Conservation (phyloP, 495 filamentous ascomycete genomes). For the Penicillium salamii region DNA sequence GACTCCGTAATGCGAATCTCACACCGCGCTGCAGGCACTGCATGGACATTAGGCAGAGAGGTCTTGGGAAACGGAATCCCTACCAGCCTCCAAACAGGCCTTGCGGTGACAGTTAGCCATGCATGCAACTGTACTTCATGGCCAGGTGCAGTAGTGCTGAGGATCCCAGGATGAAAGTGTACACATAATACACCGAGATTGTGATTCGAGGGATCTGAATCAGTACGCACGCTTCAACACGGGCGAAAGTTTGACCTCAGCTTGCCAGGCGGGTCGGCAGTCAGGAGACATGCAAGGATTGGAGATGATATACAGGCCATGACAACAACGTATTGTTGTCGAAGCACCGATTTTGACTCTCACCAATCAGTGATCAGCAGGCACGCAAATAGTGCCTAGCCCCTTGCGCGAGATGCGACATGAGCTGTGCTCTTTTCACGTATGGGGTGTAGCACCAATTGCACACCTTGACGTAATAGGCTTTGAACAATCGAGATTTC, state of each 20-base stretch:
- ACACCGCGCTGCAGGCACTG: conserved; percentile 2
- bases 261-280: conserved; percentile 6
- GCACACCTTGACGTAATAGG: too few relatives aligned
- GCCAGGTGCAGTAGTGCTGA: not conserved
- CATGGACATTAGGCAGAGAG: not conserved
- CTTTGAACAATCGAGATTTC: too few relatives aligned
- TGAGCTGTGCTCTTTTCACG: too few relatives aligned
- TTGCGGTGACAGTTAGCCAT: not conserved
- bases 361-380: conserved; percentile 4
- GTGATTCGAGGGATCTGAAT: not conserved
- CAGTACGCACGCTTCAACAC: conserved; percentile 1
- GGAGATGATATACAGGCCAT: not conserved
- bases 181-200: not conserved
- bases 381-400: not conserved
- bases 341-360: not conserved
- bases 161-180: too few relatives aligned
- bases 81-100: too few relatives aligned
- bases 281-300: conserved; percentile 26
- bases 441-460: too few relatives aligned
- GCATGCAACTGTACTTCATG: too few relatives aligned
- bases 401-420: conserved; percentile 8
- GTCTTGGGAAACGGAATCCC: too few relatives aligned
- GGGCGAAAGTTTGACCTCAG: conserved; percentile 4
- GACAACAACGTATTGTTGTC: not conserved
- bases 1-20: too few relatives aligned